phyloP scores from a whole-genome alignment of 306 rosid genomes.

The Acmispon strigosus region DNA sequence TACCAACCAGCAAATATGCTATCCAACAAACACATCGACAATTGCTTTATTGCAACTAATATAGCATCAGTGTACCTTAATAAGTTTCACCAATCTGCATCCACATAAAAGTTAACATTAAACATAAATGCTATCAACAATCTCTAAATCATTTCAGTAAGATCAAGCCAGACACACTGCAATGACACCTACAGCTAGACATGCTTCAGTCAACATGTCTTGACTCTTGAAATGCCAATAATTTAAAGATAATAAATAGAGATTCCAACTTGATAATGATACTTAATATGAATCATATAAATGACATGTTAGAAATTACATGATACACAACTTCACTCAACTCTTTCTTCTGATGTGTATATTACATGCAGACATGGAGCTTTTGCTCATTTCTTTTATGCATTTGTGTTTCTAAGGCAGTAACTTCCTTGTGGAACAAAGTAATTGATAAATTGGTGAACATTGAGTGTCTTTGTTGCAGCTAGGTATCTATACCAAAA shows the following conservation, averaged over 20 bases:
- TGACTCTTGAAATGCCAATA: not conserved
- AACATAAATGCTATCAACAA: not conserved
- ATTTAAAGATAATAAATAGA: conserved; percentile 1
- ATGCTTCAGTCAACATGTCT: not conserved
- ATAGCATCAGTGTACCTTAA: conserved; percentile 1
- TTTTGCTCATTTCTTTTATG: not conserved
- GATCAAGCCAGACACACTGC: conserved; percentile 12
- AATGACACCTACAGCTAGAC: not conserved
- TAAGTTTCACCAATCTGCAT: conserved; percentile 21
- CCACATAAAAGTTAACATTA: conserved; percentile 5
- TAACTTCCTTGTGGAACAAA: not conserved
- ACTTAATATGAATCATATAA: not conserved
- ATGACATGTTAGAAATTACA: not conserved
- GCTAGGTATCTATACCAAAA: not conserved
- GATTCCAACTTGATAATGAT: not conserved
- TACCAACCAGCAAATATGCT: conserved; percentile 18
- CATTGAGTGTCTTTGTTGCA: not conserved
- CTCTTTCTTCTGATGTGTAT: conserved; percentile 4
- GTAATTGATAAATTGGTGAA: not conserved
- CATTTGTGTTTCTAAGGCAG: not conserved
- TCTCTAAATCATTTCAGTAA: not conserved
- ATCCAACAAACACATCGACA: conserved; percentile 17
- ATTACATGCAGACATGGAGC: not conserved
- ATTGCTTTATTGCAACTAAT: conserved; percentile 5
- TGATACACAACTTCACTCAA: not conserved